phyloP scores from a whole-genome alignment of 192 early-diverging fungal genomes.

The Coemansia sp. region DNA sequence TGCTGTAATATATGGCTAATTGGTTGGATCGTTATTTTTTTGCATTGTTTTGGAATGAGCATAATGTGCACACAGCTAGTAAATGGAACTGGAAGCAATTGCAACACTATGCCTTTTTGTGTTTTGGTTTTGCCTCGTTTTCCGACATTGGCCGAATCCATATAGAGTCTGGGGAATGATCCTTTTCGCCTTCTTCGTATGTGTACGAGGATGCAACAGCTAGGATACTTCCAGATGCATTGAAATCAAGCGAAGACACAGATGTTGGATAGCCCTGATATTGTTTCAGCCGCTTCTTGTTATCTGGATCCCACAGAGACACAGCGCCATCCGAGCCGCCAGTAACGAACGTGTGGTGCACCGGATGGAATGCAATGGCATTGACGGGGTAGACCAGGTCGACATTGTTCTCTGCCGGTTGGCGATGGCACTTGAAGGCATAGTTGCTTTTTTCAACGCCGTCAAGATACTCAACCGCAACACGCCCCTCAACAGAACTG shows the following conservation, averaged over 20 bases:
- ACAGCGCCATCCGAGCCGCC: slow-evolving; percentile 93
- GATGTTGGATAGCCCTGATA: slow-evolving; percentile 81
- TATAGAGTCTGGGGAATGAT: slow-evolving; percentile 77
- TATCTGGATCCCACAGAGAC: slow-evolving; percentile 88
- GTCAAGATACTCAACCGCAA: slow-evolving; percentile 92
- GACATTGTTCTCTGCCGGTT: slow-evolving; percentile 64
- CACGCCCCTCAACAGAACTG: slow-evolving; percentile 91
- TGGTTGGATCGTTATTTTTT: too few species aligned
- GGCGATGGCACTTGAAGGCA: slow-evolving; percentile 96
- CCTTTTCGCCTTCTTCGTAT: slow-evolving; percentile 92
- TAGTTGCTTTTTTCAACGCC: slow-evolving; percentile 74
- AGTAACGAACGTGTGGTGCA: slow-evolving; percentile 92
- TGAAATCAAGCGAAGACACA: slow-evolving; percentile 81
- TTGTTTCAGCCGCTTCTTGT: slow-evolving; percentile 84
- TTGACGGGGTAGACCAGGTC: slow-evolving; percentile 94
- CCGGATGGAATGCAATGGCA: slow-evolving; percentile 87
- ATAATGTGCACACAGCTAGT: too few species aligned
- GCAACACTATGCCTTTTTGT: slow-evolving; percentile 19
- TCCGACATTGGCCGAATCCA: slow-evolving; percentile 73
- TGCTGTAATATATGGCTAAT: too few species aligned
- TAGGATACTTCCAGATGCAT: slow-evolving; percentile 70
- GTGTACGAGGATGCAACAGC: slow-evolving; percentile 93
- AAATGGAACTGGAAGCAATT: too few species aligned
- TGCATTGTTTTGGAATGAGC: too few species aligned
- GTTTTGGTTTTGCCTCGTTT: slow-evolving; percentile 62